These are phyloP conservation scores for Lasiodiplodia citricola DNA, from an alignment of 2,329 filamentous ascomycete species.

Conservation along the genomic window DNA sequence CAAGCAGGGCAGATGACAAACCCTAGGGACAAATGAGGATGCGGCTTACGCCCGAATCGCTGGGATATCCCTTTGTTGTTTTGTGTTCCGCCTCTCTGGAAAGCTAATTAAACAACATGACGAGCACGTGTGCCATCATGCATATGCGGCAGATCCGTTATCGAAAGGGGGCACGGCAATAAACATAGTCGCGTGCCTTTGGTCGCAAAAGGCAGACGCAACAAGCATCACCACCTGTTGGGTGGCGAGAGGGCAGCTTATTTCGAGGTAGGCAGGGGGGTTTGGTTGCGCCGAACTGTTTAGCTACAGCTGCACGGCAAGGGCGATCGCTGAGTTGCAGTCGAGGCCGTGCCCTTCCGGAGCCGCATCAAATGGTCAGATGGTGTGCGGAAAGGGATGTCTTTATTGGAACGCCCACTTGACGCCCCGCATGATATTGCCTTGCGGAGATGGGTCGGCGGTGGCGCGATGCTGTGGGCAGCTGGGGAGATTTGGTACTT, in stretches of 20 bases:
- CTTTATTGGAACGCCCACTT: background rate
- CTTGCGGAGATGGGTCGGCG: background rate
- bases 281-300: background rate
- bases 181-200: background rate
- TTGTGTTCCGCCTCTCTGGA: background rate
- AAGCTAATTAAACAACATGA: background rate
- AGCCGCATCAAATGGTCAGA: background rate
- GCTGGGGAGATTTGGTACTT: background rate
- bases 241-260: background rate
- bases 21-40: background rate
- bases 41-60: background rate
- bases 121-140: background rate
- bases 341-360: background rate
- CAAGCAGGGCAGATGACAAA: background rate
- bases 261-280: background rate
- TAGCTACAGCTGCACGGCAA: background rate
- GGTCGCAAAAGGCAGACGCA: background rate
- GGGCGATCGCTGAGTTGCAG: background rate
- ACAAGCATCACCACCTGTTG: background rate
- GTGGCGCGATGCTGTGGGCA: background rate
- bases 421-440: background rate
- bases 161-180: background rate
- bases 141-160: background rate
- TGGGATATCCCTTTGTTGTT: background rate
- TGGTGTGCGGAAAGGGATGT: background rate